Conservation (phyloP, 2,329 filamentous ascomycete genomes). For the Paecilomyces niveus region DNA sequence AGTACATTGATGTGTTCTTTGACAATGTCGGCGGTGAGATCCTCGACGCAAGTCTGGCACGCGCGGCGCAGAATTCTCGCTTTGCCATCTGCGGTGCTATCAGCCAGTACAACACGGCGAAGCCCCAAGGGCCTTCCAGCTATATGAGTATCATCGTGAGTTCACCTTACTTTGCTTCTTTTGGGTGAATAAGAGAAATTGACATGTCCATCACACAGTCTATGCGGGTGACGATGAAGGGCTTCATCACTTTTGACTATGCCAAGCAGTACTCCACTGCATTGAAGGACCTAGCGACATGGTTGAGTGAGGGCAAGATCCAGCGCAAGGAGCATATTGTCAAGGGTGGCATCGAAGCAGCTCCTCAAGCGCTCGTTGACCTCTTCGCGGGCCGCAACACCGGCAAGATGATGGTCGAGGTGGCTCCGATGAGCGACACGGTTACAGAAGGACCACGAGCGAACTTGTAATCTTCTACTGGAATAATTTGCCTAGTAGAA, state of each 20-base stretch:
- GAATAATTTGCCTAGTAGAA: too few relatives aligned
- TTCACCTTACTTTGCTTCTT: neutral
- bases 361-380: conserved; percentile 56
- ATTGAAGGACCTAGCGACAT: conserved; percentile 54
- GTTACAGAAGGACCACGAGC: conserved; percentile 22
- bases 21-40: conserved; percentile 70
- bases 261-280: conserved; percentile 51
- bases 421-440: conserved; percentile 28
- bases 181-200: neutral
- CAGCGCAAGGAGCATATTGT: conserved; percentile 65
- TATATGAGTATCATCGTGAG: conserved; percentile 35
- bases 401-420: conserved; percentile 53
- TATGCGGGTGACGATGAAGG: conserved; percentile 50
- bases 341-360: conserved; percentile 58
- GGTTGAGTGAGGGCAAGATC: conserved; percentile 66
- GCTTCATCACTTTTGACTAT: conserved; percentile 69
- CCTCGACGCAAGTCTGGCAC: conserved; percentile 56
- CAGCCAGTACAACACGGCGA: conserved; percentile 58
- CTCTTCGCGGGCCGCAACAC: conserved; percentile 65
- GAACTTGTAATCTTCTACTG: conserved; percentile 29
- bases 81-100: conserved; percentile 68
- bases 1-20: conserved; percentile 63
- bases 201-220: conserved; percentile 22
- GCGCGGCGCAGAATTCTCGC: conserved; percentile 56
- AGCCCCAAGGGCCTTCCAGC: conserved; percentile 50